These are phyloP conservation scores for Ophiostoma tasmaniense DNA, from an alignment of 2,329 filamentous ascomycete species.

Conservation along the genomic window DNA sequence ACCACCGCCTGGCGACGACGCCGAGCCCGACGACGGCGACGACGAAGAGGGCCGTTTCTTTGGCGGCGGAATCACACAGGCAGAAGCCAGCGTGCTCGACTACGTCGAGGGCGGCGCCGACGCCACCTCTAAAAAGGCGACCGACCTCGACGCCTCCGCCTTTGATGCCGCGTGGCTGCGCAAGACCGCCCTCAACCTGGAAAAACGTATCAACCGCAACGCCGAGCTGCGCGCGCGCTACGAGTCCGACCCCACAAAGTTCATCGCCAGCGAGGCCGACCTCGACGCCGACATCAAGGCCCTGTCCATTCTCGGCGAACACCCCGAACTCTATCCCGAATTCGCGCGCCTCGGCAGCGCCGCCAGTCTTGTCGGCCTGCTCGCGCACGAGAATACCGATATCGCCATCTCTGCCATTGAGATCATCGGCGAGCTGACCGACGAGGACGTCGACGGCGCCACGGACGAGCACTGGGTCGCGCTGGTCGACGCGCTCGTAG, in stretches of 20 bases:
- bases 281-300: conserved; percentile 81
- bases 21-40: conserved; percentile 43
- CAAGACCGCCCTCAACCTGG: conserved; percentile 71
- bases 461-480: conserved; percentile 72
- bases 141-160: conserved; percentile 48
- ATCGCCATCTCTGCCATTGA: conserved; percentile 88
- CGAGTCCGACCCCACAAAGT: conserved; percentile 70
- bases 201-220: conserved; percentile 86
- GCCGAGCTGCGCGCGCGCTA: conserved; percentile 81
- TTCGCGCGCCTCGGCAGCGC: conserved; percentile 69
- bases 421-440: conserved; percentile 81
- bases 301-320: conserved; percentile 78
- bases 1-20: conserved; percentile 36
- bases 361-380: conserved; percentile 64
- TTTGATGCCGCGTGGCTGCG: conserved; percentile 80
- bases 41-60: conserved; percentile 96
- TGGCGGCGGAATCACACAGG: conserved; percentile 75
- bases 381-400: conserved; percentile 94
- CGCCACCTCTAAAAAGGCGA: conserved; percentile 39
- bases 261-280: conserved; percentile 80
- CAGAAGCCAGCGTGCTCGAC: conserved; percentile 77
- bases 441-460: conserved; percentile 76
- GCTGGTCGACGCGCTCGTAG: conserved; percentile 58
- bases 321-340: conserved; percentile 72
- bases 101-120: conserved; percentile 59